Conservation (phyloP, 1,284 basidiomycete species). For the Chiua sp. region DNA sequence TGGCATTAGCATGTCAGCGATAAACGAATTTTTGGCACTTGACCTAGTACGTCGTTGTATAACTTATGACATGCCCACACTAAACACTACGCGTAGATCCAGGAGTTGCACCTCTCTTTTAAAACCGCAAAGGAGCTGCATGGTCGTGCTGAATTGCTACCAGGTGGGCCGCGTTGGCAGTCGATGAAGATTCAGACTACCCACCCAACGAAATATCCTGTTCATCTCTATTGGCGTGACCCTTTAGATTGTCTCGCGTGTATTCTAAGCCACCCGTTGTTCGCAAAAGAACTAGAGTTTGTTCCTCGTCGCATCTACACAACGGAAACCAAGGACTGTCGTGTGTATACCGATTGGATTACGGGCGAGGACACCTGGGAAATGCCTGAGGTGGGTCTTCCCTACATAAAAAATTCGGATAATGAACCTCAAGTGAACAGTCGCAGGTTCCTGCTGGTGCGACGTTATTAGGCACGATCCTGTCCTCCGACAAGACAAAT, state of each 20-base stretch:
- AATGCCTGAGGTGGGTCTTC: too few relatives aligned
- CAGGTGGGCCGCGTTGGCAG: not conserved
- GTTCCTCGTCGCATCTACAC: not conserved
- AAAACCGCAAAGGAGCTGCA: not conserved
- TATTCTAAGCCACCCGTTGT: not conserved
- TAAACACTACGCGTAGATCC: not conserved
- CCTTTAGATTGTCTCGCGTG: not conserved
- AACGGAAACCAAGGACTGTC: not conserved
- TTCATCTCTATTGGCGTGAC: not conserved
- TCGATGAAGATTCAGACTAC: not conserved
- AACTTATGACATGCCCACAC: conserved; percentile 50
- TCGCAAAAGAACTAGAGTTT: not conserved
- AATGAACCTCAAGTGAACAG: too few relatives aligned
- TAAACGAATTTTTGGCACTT: too few relatives aligned
- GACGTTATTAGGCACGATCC: too few relatives aligned
- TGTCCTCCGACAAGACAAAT: too few relatives aligned
- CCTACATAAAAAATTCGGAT: too few relatives aligned
- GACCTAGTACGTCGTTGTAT: conserved; percentile 29
- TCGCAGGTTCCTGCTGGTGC: too few relatives aligned
- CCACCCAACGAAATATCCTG: not conserved
- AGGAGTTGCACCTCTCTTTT: not conserved
- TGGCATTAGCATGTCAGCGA: too few relatives aligned
- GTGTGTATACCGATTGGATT: not conserved
- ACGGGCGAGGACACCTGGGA: not conserved
- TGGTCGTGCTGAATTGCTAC: not conserved